phyloP scores from a whole-genome alignment of 768 basidiomycete genomes.

The Lepiota subincarnata region DNA sequence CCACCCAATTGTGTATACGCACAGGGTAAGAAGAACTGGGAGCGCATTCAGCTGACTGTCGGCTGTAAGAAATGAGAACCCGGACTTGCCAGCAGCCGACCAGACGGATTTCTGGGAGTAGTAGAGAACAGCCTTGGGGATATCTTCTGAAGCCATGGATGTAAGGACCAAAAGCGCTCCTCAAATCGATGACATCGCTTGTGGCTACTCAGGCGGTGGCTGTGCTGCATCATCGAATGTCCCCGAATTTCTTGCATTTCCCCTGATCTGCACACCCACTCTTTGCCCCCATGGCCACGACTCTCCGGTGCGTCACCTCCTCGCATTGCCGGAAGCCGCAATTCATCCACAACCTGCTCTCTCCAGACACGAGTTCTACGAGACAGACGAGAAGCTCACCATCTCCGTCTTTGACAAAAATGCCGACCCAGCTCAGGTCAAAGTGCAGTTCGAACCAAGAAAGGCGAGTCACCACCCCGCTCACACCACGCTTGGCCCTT shows the following conservation, averaged over 20 bases:
- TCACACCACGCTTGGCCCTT: not conserved
- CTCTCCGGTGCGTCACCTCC: constrained; percentile 27
- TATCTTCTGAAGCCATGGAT: constrained; percentile 16
- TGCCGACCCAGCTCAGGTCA: constrained; percentile 61
- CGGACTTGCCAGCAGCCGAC: constrained; percentile 57
- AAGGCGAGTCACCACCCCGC: constrained; percentile 43
- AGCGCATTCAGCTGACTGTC: not conserved
- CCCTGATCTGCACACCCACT: not conserved
- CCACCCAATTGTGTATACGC: constrained; percentile 20
- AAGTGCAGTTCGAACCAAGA: constrained; percentile 59
- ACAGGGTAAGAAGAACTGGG: constrained; percentile 56
- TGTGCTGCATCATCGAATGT: constrained; percentile 28
- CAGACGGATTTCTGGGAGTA: constrained; percentile 57
- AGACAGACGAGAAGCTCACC: constrained; percentile 71
- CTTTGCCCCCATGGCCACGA: constrained; percentile 24
- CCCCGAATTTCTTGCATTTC: constrained; percentile 22
- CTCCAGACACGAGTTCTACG: constrained; percentile 80
- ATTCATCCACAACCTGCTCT: not conserved
- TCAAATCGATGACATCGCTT: not conserved
- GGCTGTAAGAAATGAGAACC: not conserved
- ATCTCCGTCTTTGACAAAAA: constrained; percentile 78
- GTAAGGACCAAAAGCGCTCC: constrained; percentile 14
- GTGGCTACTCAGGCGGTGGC: not conserved
- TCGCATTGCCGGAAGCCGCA: not conserved
- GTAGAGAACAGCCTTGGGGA: constrained; percentile 83